Conservation (phyloP, 2,329 filamentous ascomycete species). For the Nothophoma quercina region DNA sequence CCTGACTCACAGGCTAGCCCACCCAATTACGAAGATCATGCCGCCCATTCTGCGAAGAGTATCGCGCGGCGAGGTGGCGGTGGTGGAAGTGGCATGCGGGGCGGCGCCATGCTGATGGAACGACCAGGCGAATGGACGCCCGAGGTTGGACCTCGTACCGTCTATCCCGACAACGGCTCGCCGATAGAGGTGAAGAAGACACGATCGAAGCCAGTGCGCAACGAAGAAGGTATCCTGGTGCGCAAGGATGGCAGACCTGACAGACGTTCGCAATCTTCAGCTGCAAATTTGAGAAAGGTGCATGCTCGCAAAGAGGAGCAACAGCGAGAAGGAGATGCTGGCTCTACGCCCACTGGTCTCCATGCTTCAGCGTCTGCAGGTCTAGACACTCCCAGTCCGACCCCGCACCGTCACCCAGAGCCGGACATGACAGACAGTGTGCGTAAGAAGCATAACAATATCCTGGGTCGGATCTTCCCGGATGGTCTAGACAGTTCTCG, state of each 20-base stretch:
- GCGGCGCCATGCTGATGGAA: slow-evolving; percentile 33
- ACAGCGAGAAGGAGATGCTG: slow-evolving; percentile 29
- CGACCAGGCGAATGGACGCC: slow-evolving; percentile 37
- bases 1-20: slow-evolving; percentile 46
- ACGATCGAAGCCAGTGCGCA: slow-evolving; percentile 59
- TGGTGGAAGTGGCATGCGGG: slow-evolving; percentile 34
- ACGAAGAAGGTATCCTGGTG: slow-evolving; percentile 59
- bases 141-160: slow-evolving; percentile 6
- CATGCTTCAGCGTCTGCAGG: slow-evolving; percentile 22
- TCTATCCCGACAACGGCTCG: slow-evolving; percentile 3
- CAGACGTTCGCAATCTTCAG: slow-evolving; percentile 60
- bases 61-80: slow-evolving; percentile 47
- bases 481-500: slow-evolving; percentile 43
- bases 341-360: slow-evolving; percentile 35
- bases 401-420: slow-evolving; percentile 14
- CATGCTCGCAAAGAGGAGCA: slow-evolving; percentile 57
- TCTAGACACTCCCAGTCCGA: slow-evolving; percentile 42
- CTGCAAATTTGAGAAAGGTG: slow-evolving; percentile 60
- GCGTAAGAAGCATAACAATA: slow-evolving; percentile 42
- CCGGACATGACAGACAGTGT: slow-evolving; percentile 26
- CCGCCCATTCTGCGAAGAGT: slow-evolving; percentile 34
- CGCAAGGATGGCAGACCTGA: slow-evolving; percentile 61
- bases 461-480: slow-evolving; percentile 51
- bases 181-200: slow-evolving; percentile 53
- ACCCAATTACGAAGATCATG: slow-evolving; percentile 47